Evolutionary conservation across 192 early-diverging fungal species (phyloP).

Genomic region (Paraglomus brasilianum): DNA sequence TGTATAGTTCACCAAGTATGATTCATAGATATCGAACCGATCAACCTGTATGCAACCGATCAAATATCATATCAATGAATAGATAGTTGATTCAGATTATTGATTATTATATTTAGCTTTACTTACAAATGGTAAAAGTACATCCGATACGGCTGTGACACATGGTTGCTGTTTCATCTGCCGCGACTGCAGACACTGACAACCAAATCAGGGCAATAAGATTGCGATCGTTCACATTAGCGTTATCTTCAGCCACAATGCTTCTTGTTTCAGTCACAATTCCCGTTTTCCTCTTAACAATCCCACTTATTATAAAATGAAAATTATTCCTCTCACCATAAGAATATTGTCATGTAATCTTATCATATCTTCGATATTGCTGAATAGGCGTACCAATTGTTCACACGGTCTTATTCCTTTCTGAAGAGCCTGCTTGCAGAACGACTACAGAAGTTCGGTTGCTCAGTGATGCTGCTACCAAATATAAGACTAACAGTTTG

Average conservation of each 20-base stretch:
- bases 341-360: conserved; percentile 4
- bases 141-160: background rate
- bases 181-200: background rate
- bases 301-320: too few species aligned
- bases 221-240: too few species aligned
- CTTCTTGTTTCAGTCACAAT: too few species aligned
- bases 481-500: too few species aligned
- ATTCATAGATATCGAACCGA: conserved; percentile 4
- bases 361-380: conserved; percentile 15
- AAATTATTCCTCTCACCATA: conserved; percentile 1
- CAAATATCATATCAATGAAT: background rate
- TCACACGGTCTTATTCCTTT: background rate
- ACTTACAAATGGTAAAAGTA: conserved; percentile 12
- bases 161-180: background rate
- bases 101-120: too few species aligned
- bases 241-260: too few species aligned
- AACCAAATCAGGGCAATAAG: background rate
- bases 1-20: conserved; percentile 1
- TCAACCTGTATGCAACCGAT: background rate
- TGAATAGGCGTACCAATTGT: background rate
- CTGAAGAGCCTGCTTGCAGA: background rate
- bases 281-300: too few species aligned
- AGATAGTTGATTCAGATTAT: too few species aligned
- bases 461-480: too few species aligned
- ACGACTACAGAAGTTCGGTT: background rate